Conservation (phyloP, 257 asterid species). For the Cruciata laevipes region DNA sequence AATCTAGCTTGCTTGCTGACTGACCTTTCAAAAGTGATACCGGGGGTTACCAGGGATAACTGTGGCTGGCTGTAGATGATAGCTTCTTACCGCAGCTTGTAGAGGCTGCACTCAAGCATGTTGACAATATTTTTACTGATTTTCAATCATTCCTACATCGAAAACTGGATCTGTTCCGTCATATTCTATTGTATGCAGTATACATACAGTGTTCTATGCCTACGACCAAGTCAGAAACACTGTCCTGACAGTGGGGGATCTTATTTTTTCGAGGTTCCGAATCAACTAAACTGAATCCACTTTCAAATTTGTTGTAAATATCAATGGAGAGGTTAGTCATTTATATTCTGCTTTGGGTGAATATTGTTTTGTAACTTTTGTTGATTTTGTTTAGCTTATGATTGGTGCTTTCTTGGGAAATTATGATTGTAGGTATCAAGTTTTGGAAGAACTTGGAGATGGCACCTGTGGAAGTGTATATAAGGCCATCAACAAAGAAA, state of each 20-base stretch:
- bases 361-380: not conserved
- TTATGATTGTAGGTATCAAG: conserved; percentile 53
- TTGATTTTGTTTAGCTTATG: conserved; percentile 17
- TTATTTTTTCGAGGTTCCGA: conserved; percentile 50
- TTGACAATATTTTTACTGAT: conserved; percentile 63
- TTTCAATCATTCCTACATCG: conserved; percentile 53
- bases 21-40: conserved; percentile 23
- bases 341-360: conserved; percentile 1
- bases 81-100: conserved; percentile 71
- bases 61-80: conserved; percentile 60
- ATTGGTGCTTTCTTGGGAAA: conserved; percentile 14
- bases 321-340: conserved; percentile 67
- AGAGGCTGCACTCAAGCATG: conserved; percentile 93
- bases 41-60: conserved; percentile 15
- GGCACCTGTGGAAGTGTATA: conserved; percentile 89
- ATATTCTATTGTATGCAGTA: conserved; percentile 53
- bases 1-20: conserved; percentile 12
- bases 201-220: conserved; percentile 32
- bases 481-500: conserved; percentile 74
- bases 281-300: conserved; percentile 42
- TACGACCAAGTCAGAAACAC: conserved; percentile 52
- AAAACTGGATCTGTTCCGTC: conserved; percentile 50
- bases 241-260: conserved; percentile 54
- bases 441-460: conserved; percentile 84
- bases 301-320: conserved; percentile 27